A percentile compares a stretch with the other conserved stretches of the same genome.
Conservation (phyloP, 495 filamentous ascomycete genomes). For the Elaphomyces granulatus region DNA sequence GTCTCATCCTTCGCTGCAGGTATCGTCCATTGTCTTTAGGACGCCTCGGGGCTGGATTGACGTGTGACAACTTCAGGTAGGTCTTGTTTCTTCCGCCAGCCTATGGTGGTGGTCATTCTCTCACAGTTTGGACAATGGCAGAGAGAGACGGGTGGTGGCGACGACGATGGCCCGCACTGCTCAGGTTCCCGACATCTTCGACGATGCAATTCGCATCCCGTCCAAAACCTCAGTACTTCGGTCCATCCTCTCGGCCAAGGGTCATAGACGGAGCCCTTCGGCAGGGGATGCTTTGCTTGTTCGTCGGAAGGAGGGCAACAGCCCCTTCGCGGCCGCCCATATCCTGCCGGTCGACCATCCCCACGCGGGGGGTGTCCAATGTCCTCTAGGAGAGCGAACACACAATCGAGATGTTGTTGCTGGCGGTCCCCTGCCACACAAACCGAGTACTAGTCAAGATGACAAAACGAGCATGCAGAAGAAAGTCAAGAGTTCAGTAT, state of each 20-base stretch:
- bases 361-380: slow-evolving; percentile 13
- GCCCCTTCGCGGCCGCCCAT: slow-evolving; percentile 9
- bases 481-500: slow-evolving; percentile 52
- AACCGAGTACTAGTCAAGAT: slow-evolving; percentile 15
- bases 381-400: slow-evolving; percentile 25
- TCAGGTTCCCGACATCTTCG: slow-evolving; percentile 30
- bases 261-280: slow-evolving; percentile 28
- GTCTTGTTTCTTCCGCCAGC: no score
- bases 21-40: slow-evolving; percentile 18
- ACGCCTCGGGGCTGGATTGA: no score
- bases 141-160: no score
- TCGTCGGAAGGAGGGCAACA: slow-evolving; percentile 4
- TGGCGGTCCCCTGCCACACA: slow-evolving; percentile 8
- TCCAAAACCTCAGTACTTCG: slow-evolving; percentile 30
- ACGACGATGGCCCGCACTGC: slow-evolving; percentile 27
- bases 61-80: no score
- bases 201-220: slow-evolving; percentile 26
- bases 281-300: slow-evolving; percentile 20
- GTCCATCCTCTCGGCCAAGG: slow-evolving; percentile 29
- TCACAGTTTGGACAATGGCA: no score
- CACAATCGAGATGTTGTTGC: slow-evolving; percentile 26
- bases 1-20: no score
- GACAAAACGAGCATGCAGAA: slow-evolving; percentile 36
- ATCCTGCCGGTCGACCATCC: slow-evolving; percentile 18
- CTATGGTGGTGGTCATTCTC: slow-evolving; percentile 18